Conservation (phyloP, 2,329 filamentous ascomycete species). For the Cytospora schulzeri region DNA sequence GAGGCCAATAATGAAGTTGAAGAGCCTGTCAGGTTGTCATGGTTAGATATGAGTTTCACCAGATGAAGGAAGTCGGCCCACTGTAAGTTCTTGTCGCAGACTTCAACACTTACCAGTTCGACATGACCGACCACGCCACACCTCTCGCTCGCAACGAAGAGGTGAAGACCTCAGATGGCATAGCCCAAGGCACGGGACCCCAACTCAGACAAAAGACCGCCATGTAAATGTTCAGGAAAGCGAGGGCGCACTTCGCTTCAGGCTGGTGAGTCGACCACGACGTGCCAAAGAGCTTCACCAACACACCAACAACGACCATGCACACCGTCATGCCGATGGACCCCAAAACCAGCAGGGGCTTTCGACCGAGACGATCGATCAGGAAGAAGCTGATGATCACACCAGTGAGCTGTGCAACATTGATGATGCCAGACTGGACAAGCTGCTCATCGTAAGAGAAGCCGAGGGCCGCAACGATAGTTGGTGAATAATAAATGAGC, state of each 20-base stretch:
- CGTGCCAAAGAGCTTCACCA: slow-evolving; percentile 55
- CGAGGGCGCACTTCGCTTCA: slow-evolving; percentile 10
- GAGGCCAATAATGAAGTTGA: slow-evolving; percentile 42
- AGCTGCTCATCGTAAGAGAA: slow-evolving; percentile 47
- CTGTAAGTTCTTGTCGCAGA: background rate
- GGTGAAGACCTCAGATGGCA: slow-evolving; percentile 38
- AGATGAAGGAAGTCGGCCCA: slow-evolving; percentile 6
- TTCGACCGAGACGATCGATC: slow-evolving; percentile 50
- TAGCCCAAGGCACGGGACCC: slow-evolving; percentile 16
- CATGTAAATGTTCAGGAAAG: slow-evolving; percentile 18
- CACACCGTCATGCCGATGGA: slow-evolving; percentile 47
- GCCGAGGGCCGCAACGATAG: slow-evolving; percentile 49
- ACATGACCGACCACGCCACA: slow-evolving; percentile 43
- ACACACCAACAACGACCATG: slow-evolving; percentile 53
- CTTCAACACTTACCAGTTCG: slow-evolving; percentile 30
- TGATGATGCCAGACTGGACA: slow-evolving; percentile 50
- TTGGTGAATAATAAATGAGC: slow-evolving; percentile 51
- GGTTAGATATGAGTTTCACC: background rate
- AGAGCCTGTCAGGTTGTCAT: slow-evolving; percentile 36
- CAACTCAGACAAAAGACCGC: slow-evolving; percentile 12
- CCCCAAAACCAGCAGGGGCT: slow-evolving; percentile 48
- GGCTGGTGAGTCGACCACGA: slow-evolving; percentile 53
- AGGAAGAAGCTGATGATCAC: slow-evolving; percentile 50
- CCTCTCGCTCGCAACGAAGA: slow-evolving; percentile 37
- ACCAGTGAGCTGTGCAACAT: slow-evolving; percentile 48